Evolutionary conservation across 2,329 filamentous ascomycete species (phyloP), one percentile per base, ranked within the genome.

Genomic region (Grosmannia clavigera): DNA sequence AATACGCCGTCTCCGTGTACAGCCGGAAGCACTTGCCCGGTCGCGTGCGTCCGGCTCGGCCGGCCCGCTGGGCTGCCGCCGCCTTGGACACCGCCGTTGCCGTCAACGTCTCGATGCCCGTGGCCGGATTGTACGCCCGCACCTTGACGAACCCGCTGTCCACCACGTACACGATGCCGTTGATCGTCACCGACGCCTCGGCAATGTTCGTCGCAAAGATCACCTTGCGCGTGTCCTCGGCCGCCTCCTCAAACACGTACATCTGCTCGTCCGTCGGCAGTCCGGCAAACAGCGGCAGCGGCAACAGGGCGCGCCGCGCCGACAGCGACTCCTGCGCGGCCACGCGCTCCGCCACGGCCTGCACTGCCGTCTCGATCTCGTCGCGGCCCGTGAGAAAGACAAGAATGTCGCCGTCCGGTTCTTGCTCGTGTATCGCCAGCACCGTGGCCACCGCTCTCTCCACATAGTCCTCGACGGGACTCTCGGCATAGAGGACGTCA

Each of bases 191-290:
- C 1, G 90, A 96, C 5, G 94, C 92, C 75, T 99, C 94, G 14
- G 94, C 91, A 64, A 97, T 96, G 70, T 97, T 97, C 61, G 94
- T 97, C 4, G 90, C 87, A 65, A 96, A 86, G 43, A 99, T 88
- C 48, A 96, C 88, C 70, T 97, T 97, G 51, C 94, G 82, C 1
- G 86, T 92, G 61, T 92, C 86, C 62, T 89, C 85, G 0, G 89
- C 84, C 2, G 91, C 77, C 59, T 87, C 84, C 67, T 96, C 90
- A 69, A 97, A 97, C 50, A 97, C 87, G 65, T 92, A 92, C 84
- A 96, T 92, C 69, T 97, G 94, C 68, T 96, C 86, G 64, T 96
- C 92, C 10, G 87, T 90, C 2, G 90, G 84, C 6, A 97, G 80
- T 2, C 92, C 94, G 5, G 94, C 90, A 70, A 95, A 97, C 0